Percentiles rank a stretch among this genome's conserved stretches.
These are phyloP conservation scores for Salvia splendens DNA, from an alignment of 257 asterid species.

Conservation along the genomic window DNA sequence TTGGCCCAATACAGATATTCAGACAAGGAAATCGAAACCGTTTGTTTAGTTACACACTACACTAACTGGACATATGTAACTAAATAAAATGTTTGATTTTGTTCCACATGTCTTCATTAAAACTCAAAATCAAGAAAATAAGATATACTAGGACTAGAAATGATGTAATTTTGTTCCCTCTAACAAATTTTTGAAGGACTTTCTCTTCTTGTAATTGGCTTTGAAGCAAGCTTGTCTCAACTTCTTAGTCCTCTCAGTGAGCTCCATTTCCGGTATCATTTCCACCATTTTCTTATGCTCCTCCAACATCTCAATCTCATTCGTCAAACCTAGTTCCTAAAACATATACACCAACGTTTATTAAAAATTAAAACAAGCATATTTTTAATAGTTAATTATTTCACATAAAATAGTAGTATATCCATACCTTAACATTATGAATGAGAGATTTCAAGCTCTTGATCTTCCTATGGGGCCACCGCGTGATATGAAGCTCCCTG, in stretches of 20 bases:
- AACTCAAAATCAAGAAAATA: background rate
- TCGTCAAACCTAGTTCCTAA: constrained; percentile 70
- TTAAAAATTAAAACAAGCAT: too few relatives aligned
- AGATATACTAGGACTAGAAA: background rate
- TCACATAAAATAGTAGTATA: too few relatives aligned
- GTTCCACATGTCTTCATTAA: too few relatives aligned
- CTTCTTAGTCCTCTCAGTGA: constrained; percentile 76
- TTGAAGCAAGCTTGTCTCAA: constrained; percentile 90
- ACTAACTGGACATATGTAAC: too few relatives aligned
- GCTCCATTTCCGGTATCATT: constrained; percentile 67
- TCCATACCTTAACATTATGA: constrained; percentile 61
- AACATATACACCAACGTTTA: background rate
- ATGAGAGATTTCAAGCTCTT: constrained; percentile 90
- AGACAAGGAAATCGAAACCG: background rate
- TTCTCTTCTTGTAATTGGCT: constrained; percentile 91
- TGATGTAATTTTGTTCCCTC: background rate
- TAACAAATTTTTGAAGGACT: constrained; percentile 37
- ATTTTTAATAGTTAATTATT: too few relatives aligned
- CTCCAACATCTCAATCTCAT: constrained; percentile 70
- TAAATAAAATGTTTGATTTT: too few relatives aligned
- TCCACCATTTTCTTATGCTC: constrained; percentile 73
- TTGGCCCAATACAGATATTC: background rate
- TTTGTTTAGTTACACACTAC: background rate
- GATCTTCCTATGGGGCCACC: constrained; percentile 94
- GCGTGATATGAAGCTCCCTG: constrained; percentile 60